Percentiles rank a stretch among this genome's conserved stretches.
phyloP scores from a whole-genome alignment of 768 basidiomycete genomes.

The Mycena vulgaris region DNA sequence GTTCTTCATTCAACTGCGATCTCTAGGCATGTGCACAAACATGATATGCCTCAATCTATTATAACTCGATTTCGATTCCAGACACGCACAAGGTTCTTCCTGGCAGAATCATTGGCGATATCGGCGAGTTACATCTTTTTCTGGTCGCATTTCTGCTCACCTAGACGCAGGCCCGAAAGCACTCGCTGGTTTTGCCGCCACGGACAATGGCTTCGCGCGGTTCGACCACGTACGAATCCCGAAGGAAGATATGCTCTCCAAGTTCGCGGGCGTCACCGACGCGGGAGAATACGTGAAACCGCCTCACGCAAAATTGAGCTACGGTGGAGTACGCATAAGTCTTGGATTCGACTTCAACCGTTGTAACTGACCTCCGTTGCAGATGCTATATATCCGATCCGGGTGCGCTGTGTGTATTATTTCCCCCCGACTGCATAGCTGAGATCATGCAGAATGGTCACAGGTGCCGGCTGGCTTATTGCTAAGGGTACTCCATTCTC shows the following conservation, averaged over 20 bases:
- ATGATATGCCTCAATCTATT: not conserved
- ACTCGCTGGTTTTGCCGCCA: constrained; percentile 60
- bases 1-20: constrained; percentile 81
- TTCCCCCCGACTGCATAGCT: not conserved
- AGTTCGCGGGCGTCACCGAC: constrained; percentile 78
- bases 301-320: constrained; percentile 81
- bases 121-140: constrained; percentile 58
- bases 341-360: not conserved
- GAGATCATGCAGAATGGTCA: constrained; percentile 68
- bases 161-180: constrained; percentile 70
- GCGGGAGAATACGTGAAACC: constrained; percentile 77
- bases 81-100: constrained; percentile 74
- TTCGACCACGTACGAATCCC: constrained; percentile 79
- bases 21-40: constrained; percentile 62
- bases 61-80: constrained; percentile 42
- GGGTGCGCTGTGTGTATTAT: constrained; percentile 55
- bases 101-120: constrained; percentile 78
- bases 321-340: constrained; percentile 72
- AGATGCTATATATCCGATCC: constrained; percentile 85
- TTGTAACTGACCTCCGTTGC: not conserved
- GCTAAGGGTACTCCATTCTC: constrained; percentile 66
- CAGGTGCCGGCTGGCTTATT: constrained; percentile 71
- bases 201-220: constrained; percentile 79
- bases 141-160: not conserved
- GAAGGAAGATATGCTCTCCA: constrained; percentile 80